These are phyloP conservation scores for Rhodotorula kratochvilovae DNA, from an alignment of 768 basidiomycete species.

Conservation along the genomic window DNA sequence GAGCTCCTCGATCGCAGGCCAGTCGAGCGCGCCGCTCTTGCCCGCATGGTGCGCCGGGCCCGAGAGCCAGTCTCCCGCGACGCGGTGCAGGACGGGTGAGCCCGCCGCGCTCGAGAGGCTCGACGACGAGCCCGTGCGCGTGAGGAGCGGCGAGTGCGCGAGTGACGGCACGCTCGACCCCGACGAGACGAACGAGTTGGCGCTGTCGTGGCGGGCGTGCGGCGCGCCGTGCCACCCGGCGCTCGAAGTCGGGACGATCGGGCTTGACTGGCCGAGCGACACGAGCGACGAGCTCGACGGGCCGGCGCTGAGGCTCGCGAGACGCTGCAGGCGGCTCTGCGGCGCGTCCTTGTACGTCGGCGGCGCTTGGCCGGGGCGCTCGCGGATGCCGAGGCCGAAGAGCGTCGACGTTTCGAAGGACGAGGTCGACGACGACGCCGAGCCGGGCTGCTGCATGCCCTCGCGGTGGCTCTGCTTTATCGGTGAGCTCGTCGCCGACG, in stretches of 20 bases:
- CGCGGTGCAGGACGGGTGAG: constrained; percentile 27
- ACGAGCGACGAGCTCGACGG: neutral
- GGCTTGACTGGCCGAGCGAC: neutral
- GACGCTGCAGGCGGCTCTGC: constrained; percentile 26
- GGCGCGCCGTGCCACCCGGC: neutral
- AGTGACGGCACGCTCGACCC: constrained; percentile 13
- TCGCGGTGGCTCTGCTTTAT: neutral
- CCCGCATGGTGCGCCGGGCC: neutral
- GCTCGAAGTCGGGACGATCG: neutral
- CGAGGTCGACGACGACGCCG: neutral
- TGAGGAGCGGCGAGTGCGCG: constrained; percentile 13
- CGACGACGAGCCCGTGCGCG: constrained; percentile 21
- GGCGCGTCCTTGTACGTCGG: constrained; percentile 30
- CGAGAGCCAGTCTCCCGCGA: constrained; percentile 22
- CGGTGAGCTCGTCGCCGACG: constrained; percentile 17
- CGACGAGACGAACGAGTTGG: constrained; percentile 13
- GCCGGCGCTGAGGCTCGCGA: constrained; percentile 14
- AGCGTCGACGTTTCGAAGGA: constrained; percentile 14
- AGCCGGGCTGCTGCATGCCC: neutral
- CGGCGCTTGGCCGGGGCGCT: constrained; percentile 29
- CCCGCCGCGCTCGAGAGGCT: constrained; percentile 12
- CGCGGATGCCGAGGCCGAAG: constrained; percentile 31
- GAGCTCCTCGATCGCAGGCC: constrained; percentile 28
- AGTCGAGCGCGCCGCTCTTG: constrained; percentile 16
- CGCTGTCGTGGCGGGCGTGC: constrained; percentile 18